Evolutionary conservation across 2,329 filamentous ascomycete genomes (phyloP).

Genomic region (Fusarium redolens): DNA sequence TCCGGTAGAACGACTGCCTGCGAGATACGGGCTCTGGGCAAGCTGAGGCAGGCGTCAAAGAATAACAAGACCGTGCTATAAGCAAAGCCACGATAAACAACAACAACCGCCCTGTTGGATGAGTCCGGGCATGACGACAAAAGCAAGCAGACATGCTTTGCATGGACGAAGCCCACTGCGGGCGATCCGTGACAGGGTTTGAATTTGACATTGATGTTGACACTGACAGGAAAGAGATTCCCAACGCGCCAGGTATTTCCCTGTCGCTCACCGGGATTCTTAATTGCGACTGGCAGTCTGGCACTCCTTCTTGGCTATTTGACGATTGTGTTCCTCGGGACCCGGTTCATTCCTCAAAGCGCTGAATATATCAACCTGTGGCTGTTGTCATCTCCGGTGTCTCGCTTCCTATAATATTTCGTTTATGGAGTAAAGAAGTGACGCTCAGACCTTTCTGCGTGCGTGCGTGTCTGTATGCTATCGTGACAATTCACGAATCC

Average conservation of each 20-base stretch:
- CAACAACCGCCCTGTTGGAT: slow-evolving; percentile 12
- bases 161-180: slow-evolving; percentile 30
- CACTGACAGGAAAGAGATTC: neutral
- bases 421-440: slow-evolving; percentile 16
- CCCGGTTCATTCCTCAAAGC: slow-evolving; percentile 30
- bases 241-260: slow-evolving; percentile 4
- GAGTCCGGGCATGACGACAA: slow-evolving; percentile 21
- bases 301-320: slow-evolving; percentile 22
- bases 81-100: neutral
- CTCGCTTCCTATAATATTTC: slow-evolving; percentile 33
- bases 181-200: slow-evolving; percentile 29
- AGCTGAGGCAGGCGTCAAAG: slow-evolving; percentile 7
- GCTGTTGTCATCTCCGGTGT: slow-evolving; percentile 30
- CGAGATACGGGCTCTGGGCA: neutral
- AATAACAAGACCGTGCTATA: neutral
- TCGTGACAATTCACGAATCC: slow-evolving; percentile 16
- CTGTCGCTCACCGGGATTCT: slow-evolving; percentile 18
- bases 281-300: slow-evolving; percentile 26
- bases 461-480: slow-evolving; percentile 2
- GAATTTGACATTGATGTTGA: slow-evolving; percentile 21
- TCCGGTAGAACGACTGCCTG: slow-evolving; percentile 1
- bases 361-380: slow-evolving; percentile 1
- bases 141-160: slow-evolving; percentile 38
- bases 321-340: slow-evolving; percentile 7
- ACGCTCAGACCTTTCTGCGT: neutral